A percentile compares a stretch with the other conserved stretches of the same genome.
Evolutionary conservation across 2,329 filamentous ascomycete species (phyloP).

Genomic region (Didymella pomorum): DNA sequence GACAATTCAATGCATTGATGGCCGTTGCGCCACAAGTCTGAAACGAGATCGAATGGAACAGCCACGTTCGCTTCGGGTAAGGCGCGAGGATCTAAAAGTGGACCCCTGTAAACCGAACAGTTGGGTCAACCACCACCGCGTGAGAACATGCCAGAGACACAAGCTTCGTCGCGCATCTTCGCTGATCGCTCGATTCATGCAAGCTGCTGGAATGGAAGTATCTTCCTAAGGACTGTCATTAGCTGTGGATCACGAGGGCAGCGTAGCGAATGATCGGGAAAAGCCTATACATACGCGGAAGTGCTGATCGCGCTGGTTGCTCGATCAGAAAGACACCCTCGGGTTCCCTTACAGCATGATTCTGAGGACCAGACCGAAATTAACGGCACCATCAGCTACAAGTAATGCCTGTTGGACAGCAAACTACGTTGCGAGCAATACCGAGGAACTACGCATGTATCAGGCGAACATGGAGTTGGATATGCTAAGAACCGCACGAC

Average conservation of each 20-base stretch:
- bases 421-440: background rate
- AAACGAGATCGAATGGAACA: constrained; percentile 9
- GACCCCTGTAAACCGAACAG: constrained; percentile 9
- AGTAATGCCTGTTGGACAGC: background rate
- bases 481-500: constrained; percentile 15
- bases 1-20: background rate
- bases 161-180: constrained; percentile 6
- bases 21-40: constrained; percentile 9
- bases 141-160: constrained; percentile 20
- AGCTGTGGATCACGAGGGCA: background rate
- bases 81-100: constrained; percentile 15
- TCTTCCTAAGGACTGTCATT: background rate
- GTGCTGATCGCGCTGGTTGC: constrained; percentile 26
- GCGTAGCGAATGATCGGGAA: background rate
- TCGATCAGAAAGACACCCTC: constrained; percentile 22
- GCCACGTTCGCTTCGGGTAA: constrained; percentile 13
- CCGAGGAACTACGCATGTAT: background rate
- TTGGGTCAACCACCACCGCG: constrained; percentile 18
- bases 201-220: background rate
- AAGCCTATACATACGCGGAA: constrained; percentile 21
- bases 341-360: constrained; percentile 24
- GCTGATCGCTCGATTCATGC: background rate
- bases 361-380: constrained; percentile 1
- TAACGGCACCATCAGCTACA: constrained; percentile 5
- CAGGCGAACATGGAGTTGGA: constrained; percentile 15